A percentile compares a stretch with the other conserved stretches of the same genome.
phyloP scores from a whole-genome alignment of 2,329 filamentous ascomycete species.

The Aspergillus neoniger region DNA sequence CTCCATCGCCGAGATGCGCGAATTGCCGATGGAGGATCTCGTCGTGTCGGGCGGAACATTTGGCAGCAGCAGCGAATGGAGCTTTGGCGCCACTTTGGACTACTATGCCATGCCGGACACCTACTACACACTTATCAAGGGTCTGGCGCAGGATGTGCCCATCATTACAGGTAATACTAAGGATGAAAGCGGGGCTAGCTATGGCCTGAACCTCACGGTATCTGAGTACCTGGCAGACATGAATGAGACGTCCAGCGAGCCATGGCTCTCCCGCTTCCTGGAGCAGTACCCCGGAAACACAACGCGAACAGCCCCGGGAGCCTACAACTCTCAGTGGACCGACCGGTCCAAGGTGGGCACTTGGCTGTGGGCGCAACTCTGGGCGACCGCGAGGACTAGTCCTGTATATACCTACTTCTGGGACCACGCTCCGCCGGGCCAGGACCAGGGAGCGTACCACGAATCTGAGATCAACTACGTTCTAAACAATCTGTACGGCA shows the following conservation, averaged over 20 bases:
- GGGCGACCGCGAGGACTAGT: slow-evolving; percentile 17
- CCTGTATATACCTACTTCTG: slow-evolving; percentile 33
- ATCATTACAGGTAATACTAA: slow-evolving; percentile 35
- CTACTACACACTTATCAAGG: slow-evolving; percentile 27
- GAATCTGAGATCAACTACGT: slow-evolving; percentile 34
- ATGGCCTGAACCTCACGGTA: slow-evolving; percentile 25
- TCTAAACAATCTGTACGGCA: slow-evolving; percentile 32
- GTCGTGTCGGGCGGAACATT: neutral
- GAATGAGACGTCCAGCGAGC: neutral
- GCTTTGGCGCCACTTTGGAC: slow-evolving; percentile 14
- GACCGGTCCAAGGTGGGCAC: slow-evolving; percentile 31
- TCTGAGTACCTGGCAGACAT: slow-evolving; percentile 23
- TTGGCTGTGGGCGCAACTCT: slow-evolving; percentile 25
- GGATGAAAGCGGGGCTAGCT: slow-evolving; percentile 31
- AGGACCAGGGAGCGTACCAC: slow-evolving; percentile 29
- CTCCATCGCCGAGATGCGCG: slow-evolving; percentile 7
- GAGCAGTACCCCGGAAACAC: slow-evolving; percentile 10
- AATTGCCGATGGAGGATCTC: slow-evolving; percentile 3
- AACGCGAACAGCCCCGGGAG: slow-evolving; percentile 16
- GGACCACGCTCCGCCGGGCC: slow-evolving; percentile 31
- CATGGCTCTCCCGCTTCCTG: neutral
- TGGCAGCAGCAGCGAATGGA: neutral
- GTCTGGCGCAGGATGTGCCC: slow-evolving; percentile 30
- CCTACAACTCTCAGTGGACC: slow-evolving; percentile 25
- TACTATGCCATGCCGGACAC: slow-evolving; percentile 28